Base-by-base conservation (phyloP, 805 yeast genomes). In the Huiozyma naganishii region DNA sequence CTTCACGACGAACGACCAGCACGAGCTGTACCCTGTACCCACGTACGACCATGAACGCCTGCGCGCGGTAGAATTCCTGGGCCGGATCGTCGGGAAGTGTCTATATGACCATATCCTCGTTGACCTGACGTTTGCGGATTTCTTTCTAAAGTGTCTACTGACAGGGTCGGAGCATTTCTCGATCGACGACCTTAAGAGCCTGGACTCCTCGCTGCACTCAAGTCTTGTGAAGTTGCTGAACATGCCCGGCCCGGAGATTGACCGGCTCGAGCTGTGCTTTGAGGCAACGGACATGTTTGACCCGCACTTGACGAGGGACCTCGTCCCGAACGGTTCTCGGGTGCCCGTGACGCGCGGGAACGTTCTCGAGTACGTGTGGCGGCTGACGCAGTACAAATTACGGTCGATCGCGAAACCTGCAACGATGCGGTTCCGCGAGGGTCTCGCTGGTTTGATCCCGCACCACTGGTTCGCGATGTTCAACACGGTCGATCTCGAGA, bases 61-160 rank as follows among this genome's bases (percentile, higher is more conserved):
- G 43, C 57, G 62, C 7, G 58, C 62, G 30, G 54, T 73, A 35
- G 71, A 71, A 53, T 89, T 89, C 53, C 61, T 89, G 51, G 98
- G 98, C 0, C 79, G 73, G 66, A 68, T 88, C 6, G 70, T 90
- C 38, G 98, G 97, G 1, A 90, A 88, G 58, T 89, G 97, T 55
- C 66, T 90, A 3, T 87, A 85, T 58, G 95, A 86, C 44, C 79
- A 79, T 42, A 80, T 88, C 4, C 67, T 90, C 49, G 76, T 90
- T 6, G 95, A 89, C 60, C 74, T 85, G 27, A 74, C 79, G 12
- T 89, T 90, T 71, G 88, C 97, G 0, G 84, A 90, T 2, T 86
- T 87, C 50, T 90, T 90, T 54, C 61, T 92, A 37, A 77, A 73
- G 60, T 78, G 83, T 56, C 77, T 90, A 80, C 67, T 73, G 41